Evolutionary conservation across 768 basidiomycete species (phyloP).

Genomic region (Lactifluus volemus): DNA sequence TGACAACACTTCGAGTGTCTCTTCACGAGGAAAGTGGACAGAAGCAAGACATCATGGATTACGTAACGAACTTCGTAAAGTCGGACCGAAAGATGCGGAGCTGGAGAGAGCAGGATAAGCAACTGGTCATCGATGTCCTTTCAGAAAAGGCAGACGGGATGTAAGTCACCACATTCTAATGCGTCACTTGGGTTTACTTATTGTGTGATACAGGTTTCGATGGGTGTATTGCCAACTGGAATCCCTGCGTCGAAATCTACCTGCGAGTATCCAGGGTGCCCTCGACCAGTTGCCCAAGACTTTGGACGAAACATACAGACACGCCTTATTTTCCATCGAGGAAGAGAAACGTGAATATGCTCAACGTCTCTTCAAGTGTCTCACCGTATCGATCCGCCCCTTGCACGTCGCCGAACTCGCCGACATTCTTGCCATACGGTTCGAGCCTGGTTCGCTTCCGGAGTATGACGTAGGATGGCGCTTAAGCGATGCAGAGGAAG

Average conservation of each 20-base stretch:
- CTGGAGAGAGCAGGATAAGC: background rate
- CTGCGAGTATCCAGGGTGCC: background rate
- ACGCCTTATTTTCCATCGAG: background rate
- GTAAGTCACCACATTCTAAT: background rate
- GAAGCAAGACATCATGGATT: background rate
- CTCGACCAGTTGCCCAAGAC: background rate
- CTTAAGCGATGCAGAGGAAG: background rate
- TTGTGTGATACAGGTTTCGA: background rate
- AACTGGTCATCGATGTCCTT: background rate
- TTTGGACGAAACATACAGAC: background rate
- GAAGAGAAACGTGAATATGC: background rate
- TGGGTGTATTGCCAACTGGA: background rate
- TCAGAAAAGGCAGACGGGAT: background rate
- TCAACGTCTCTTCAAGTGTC: background rate
- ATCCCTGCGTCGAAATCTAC: background rate
- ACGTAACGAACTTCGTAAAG: background rate
- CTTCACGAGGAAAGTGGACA: slow-evolving; percentile 1
- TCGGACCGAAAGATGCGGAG: background rate
- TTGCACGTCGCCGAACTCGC: background rate
- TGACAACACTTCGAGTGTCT: background rate
- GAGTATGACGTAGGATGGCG: background rate
- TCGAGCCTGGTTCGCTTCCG: background rate
- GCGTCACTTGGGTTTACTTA: background rate
- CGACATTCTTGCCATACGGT: background rate
- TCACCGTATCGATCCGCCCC: background rate